These are phyloP conservation scores for Mesembryanthemum crystallinum DNA, from an alignment of 148 eudicot genomes.

Conservation along the genomic window DNA sequence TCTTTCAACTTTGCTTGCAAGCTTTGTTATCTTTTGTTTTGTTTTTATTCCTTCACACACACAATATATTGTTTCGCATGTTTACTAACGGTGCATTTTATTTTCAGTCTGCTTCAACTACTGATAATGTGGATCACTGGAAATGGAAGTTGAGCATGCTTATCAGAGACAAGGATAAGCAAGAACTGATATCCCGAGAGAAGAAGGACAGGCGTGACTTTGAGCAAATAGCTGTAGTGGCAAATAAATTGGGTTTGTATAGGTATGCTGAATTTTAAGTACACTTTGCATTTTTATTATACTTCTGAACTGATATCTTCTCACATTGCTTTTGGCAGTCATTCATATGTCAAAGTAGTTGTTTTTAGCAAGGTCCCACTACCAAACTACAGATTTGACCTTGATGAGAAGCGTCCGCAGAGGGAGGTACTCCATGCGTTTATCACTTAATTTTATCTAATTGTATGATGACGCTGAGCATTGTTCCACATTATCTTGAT, in stretches of 20 bases:
- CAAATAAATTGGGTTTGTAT: constrained; percentile 77
- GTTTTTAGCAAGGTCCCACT: constrained; percentile 89
- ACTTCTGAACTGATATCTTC: constrained; percentile 4
- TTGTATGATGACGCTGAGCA: not conserved
- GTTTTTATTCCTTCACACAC: too few relatives aligned
- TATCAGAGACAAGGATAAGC: constrained; percentile 55
- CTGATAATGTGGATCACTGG: constrained; percentile 67
- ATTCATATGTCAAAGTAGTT: constrained; percentile 71
- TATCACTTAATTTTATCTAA: not conserved
- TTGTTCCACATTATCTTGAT: not conserved
- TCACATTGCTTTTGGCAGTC: constrained; percentile 52
- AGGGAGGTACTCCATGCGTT: constrained; percentile 64
- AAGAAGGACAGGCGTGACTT: constrained; percentile 88
- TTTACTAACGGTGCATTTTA: constrained; percentile 15
- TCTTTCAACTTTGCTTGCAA: not conserved
- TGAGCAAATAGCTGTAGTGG: constrained; percentile 79
- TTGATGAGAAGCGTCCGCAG: constrained; percentile 96
- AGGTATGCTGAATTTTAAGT: constrained; percentile 48
- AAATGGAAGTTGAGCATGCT: constrained; percentile 62
- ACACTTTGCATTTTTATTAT: not conserved
- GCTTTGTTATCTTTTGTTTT: not conserved
- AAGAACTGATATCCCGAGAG: constrained; percentile 88
- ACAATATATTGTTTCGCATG: too few relatives aligned
- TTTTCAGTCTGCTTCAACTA: constrained; percentile 48
- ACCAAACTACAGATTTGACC: constrained; percentile 96